phyloP scores from a whole-genome alignment of 2,329 filamentous ascomycete species.

The Botrytis fabae region DNA sequence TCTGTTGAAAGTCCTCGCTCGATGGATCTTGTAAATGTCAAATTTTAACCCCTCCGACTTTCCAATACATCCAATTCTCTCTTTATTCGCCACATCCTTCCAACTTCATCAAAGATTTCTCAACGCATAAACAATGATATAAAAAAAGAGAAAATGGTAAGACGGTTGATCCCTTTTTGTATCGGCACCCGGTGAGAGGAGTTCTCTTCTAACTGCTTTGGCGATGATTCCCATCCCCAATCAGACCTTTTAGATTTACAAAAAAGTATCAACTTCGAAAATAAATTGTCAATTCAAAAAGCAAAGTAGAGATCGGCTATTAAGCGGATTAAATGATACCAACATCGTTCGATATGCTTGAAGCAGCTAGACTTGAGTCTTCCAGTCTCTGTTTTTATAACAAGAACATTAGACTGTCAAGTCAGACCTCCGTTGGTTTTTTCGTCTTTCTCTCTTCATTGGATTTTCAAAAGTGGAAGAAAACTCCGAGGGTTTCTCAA shows the following conservation, averaged over 20 bases:
- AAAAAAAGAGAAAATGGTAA: background rate
- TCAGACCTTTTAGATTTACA: too few species aligned
- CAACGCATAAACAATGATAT: background rate
- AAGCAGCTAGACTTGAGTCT: background rate
- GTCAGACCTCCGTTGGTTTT: too few species aligned
- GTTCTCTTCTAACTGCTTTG: background rate
- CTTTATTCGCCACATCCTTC: rapidly evolving
- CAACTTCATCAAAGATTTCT: rapidly evolving
- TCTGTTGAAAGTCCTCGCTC: background rate
- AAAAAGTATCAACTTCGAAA: background rate
- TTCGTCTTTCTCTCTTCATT: too few species aligned
- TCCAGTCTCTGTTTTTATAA: background rate
- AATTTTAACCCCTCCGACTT: background rate
- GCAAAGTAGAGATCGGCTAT: too few species aligned
- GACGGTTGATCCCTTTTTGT: background rate
- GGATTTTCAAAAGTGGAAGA: background rate
- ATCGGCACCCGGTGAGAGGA: background rate
- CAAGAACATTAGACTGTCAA: background rate
- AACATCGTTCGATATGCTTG: background rate
- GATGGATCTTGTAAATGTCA: background rate
- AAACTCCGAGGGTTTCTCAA: too few species aligned
- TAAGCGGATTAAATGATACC: background rate
- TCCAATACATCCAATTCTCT: background rate
- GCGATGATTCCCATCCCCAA: background rate
- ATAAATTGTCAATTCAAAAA: background rate